A percentile compares a stretch with the other conserved stretches of the same genome.
phyloP scores from a whole-genome alignment of 1,139 yeast genomes.

The Diutina rugosa region DNA sequence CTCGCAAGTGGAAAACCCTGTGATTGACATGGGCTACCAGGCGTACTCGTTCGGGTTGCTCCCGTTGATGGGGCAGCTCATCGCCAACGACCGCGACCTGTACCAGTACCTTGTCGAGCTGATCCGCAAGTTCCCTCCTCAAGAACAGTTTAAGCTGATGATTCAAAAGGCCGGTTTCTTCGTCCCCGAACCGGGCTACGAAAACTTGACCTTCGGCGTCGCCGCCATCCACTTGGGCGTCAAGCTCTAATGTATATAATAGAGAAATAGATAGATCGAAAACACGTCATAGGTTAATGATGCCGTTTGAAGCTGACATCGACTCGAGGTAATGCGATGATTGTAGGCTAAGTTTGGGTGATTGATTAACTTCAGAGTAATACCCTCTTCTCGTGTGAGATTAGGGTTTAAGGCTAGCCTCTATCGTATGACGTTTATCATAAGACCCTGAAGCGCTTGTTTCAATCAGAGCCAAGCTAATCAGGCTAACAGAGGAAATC shows the following conservation, averaged over 20 bases:
- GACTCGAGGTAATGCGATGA: too few species aligned
- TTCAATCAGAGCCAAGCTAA: neutral
- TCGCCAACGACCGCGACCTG: constrained; percentile 90
- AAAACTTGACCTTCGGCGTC: constrained; percentile 89
- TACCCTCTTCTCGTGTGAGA: too few species aligned
- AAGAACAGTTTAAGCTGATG: constrained; percentile 84
- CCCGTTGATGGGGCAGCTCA: constrained; percentile 91
- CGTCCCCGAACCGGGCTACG: constrained; percentile 79
- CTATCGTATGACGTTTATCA: too few species aligned
- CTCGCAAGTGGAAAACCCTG: constrained; percentile 75
- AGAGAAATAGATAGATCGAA: neutral
- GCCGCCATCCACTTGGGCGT: constrained; percentile 96
- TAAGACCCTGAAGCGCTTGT: too few species aligned
- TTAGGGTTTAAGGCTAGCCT: too few species aligned
- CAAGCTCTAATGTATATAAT: constrained; percentile 31
- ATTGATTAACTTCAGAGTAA: too few species aligned
- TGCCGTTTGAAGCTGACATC: too few species aligned
- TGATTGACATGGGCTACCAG: constrained; percentile 65
- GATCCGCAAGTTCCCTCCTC: constrained; percentile 82
- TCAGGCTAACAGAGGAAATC: neutral
- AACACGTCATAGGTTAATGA: too few species aligned
- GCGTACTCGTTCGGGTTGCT: constrained; percentile 79
- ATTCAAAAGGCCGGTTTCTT: constrained; percentile 91
- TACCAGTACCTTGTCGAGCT: constrained; percentile 94
- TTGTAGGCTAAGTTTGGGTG: too few species aligned